phyloP scores from a whole-genome alignment of 2,329 filamentous ascomycete species.

The Mycocentrospora acerina region DNA sequence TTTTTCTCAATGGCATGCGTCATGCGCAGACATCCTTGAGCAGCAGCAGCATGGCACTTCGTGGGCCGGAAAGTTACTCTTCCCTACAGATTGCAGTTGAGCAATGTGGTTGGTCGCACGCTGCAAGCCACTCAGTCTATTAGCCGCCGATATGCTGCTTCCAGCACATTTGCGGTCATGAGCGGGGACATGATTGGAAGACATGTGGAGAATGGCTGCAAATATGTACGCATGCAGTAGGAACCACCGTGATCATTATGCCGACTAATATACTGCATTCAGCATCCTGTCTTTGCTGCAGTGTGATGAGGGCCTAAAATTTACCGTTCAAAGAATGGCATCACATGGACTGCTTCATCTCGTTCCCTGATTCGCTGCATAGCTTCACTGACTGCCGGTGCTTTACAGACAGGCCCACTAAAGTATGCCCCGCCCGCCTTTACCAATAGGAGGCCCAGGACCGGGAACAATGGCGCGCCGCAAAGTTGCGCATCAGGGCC shows the following conservation, averaged over 20 bases:
- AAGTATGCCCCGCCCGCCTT: slow-evolving; percentile 22
- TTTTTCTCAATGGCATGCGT: slow-evolving; percentile 17
- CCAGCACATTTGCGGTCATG: slow-evolving; percentile 31
- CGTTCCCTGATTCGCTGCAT: slow-evolving; percentile 25
- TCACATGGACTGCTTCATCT: slow-evolving; percentile 28
- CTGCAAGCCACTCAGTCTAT: slow-evolving; percentile 29
- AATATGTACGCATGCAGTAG: slow-evolving; percentile 34
- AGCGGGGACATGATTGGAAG: slow-evolving; percentile 20
- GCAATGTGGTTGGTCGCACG: slow-evolving; percentile 26
- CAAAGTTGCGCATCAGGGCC: slow-evolving; percentile 23
- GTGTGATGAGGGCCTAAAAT: slow-evolving; percentile 33
- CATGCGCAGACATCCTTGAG: slow-evolving; percentile 19
- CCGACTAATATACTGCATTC: slow-evolving; percentile 14
- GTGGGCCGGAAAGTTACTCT: slow-evolving; percentile 10
- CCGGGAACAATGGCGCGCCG: slow-evolving; percentile 19
- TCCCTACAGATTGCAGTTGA: slow-evolving; percentile 6
- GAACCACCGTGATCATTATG: slow-evolving; percentile 16
- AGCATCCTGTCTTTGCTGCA: slow-evolving; percentile 25
- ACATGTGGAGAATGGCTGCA: slow-evolving; percentile 29
- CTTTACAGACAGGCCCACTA: slow-evolving; percentile 18
- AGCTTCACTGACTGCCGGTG: slow-evolving; percentile 31
- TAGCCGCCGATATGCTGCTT: slow-evolving; percentile 37
- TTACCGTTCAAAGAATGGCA: slow-evolving; percentile 23
- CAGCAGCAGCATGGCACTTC: slow-evolving; percentile 25
- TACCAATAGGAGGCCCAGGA: slow-evolving; percentile 20